These are phyloP conservation scores for Suillus paluster DNA, from an alignment of 768 basidiomycete genomes.

Conservation along the genomic window DNA sequence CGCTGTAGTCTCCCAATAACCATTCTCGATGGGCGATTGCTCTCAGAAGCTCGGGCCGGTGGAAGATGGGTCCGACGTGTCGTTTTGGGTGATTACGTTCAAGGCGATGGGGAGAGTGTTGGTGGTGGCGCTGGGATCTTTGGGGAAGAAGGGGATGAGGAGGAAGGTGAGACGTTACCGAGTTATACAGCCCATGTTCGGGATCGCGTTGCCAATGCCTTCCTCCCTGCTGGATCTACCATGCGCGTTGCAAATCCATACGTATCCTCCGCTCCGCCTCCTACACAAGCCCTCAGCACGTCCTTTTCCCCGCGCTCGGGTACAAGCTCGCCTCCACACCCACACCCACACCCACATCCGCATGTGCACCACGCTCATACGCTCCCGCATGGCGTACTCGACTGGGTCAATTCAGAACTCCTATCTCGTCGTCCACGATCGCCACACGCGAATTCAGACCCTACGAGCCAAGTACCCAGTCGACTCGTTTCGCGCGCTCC, in stretches of 20 bases:
- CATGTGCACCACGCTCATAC: background rate
- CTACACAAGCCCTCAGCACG: background rate
- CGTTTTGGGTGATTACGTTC: slow-evolving; percentile 48
- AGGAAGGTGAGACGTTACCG: slow-evolving; percentile 76
- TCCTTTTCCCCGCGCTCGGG: slow-evolving; percentile 38
- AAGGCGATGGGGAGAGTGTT: slow-evolving; percentile 21
- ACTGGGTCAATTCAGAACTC: slow-evolving; percentile 88
- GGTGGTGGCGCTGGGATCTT: slow-evolving; percentile 35
- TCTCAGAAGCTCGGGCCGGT: slow-evolving; percentile 74
- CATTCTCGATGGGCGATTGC: slow-evolving; percentile 73
- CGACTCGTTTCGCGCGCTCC: slow-evolving; percentile 46
- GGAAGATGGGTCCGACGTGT: slow-evolving; percentile 79
- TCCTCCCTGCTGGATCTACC: slow-evolving; percentile 62
- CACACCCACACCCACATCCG: background rate
- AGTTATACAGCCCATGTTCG: slow-evolving; percentile 89
- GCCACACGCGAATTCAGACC: slow-evolving; percentile 33
- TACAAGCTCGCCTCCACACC: slow-evolving; percentile 40
- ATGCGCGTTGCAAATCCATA: slow-evolving; percentile 70
- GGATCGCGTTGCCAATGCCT: slow-evolving; percentile 86
- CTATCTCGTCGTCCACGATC: slow-evolving; percentile 61
- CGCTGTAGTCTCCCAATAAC: slow-evolving; percentile 91
- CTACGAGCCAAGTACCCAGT: slow-evolving; percentile 30
- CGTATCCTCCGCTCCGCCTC: slow-evolving; percentile 45
- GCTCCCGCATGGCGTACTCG: slow-evolving; percentile 37
- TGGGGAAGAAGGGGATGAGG: slow-evolving; percentile 41